Percentiles rank a stretch among this genome's conserved stretches.
Evolutionary conservation across 495 filamentous ascomycete genomes (phyloP).

Genomic region (Hypoxylon trugodes): DNA sequence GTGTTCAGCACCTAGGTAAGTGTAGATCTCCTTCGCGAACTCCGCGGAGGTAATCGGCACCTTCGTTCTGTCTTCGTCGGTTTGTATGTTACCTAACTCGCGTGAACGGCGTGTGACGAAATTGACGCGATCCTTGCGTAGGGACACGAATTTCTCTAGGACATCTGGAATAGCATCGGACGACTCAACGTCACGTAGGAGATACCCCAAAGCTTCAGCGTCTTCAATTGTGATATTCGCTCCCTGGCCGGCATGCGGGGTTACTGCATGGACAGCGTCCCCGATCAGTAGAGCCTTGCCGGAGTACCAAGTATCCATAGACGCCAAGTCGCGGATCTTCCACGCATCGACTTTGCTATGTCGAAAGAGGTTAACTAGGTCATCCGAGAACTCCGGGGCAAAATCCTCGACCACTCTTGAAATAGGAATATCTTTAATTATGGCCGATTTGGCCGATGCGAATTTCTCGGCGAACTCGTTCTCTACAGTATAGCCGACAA

Average conservation of each 20-base stretch:
- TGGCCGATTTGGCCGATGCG: slow-evolving; percentile 31
- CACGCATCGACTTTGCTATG: slow-evolving; percentile 39
- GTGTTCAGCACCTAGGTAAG: slow-evolving; percentile 31
- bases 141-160: slow-evolving; percentile 29
- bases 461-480: slow-evolving; percentile 39
- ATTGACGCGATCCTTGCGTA: slow-evolving; percentile 36
- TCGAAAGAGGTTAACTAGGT: slow-evolving; percentile 38
- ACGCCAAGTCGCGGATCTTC: slow-evolving; percentile 39
- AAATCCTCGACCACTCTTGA: slow-evolving; percentile 34
- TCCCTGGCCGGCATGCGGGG: slow-evolving; percentile 37
- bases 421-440: slow-evolving; percentile 37
- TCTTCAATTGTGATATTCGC: slow-evolving; percentile 44
- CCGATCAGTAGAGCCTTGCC: slow-evolving; percentile 57
- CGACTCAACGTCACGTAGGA: slow-evolving; percentile 29
- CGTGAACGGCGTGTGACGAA: slow-evolving; percentile 33
- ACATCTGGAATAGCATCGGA: slow-evolving; percentile 17
- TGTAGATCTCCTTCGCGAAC: slow-evolving; percentile 30
- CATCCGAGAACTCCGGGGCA: slow-evolving; percentile 18
- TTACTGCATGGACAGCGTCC: slow-evolving; percentile 56
- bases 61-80: slow-evolving; percentile 28
- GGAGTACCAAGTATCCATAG: slow-evolving; percentile 42
- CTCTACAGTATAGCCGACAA: slow-evolving; percentile 39
- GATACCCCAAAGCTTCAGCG: slow-evolving; percentile 41
- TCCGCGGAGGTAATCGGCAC: slow-evolving; percentile 24
- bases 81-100: slow-evolving; percentile 19